Evolutionary conservation across 1,284 basidiomycete genomes (phyloP), one percentile per base, ranked within the genome.

Genomic region (Clitocybe nebularis): DNA sequence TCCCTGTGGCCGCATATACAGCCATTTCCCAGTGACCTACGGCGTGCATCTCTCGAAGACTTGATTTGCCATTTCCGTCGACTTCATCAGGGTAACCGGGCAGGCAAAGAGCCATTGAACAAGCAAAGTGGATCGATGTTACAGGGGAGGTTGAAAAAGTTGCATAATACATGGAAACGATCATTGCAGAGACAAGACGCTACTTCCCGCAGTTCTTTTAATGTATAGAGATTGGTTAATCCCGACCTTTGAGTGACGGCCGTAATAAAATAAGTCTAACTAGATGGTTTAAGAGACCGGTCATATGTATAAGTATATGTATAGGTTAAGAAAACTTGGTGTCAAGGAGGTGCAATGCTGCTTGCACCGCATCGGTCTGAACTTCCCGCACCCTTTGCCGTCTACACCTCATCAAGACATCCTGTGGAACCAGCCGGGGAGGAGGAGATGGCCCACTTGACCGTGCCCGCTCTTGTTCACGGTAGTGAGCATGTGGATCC

Each of bases 311-410:
- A 21, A 24, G 17, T 39, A 20, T 30, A 22, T 46, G 33, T 33
- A 42, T 38, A 48, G 40, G 32, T 46, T 55, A 66, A 20, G 64
- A 50, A 60, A 83, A 86, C 53, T 84, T 83, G 7, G 78, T 74
- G 58, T 94, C 90, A 32, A 93, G 68, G 36, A 92, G 63, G 48
- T 80, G 77, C 33, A 93, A 64, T 9, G 90, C 91, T 50, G 90
- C 84, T 41, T 75, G 76, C 30, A 93, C 86, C 3, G 81, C 87
- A 44, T 84, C 83, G 10, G 81, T 72, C 53, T 84, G 80, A 20
- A 93, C 89, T 56, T 88, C 81, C 25, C 83, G 73, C 30, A 86
- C 76, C 36, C 64, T 55, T 51, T 77, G 73, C 38, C 73, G 75
- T 17, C 77, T 79, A 60, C 79, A 84, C 50, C 72, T 72, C 30